Evolutionary conservation across 306 rosid genomes (phyloP).

Genomic region (Lathyrus oleraceus): DNA sequence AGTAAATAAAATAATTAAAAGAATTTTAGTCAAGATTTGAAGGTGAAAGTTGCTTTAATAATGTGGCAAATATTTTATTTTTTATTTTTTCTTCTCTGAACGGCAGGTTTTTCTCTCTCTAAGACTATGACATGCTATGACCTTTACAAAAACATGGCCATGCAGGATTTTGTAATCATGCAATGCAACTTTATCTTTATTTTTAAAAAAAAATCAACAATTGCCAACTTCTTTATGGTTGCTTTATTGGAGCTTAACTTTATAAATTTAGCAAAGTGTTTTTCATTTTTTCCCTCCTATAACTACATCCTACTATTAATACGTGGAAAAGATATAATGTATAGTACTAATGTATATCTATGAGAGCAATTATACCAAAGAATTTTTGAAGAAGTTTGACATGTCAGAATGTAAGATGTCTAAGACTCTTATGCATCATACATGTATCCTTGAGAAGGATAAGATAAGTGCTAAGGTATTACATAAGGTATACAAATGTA

Average conservation of each 20-base stretch:
- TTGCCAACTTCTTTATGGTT: not conserved
- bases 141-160: not conserved
- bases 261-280: not conserved
- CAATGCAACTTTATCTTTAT: not conserved
- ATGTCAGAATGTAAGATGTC: too few species aligned
- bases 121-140: constrained; percentile 1
- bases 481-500: too few species aligned
- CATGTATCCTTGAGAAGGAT: too few species aligned
- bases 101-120: constrained; percentile 32
- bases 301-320: not conserved
- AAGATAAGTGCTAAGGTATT: too few species aligned
- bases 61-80: not conserved
- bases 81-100: not conserved
- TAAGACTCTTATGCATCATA: too few species aligned
- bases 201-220: not conserved
- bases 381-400: too few species aligned
- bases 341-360: too few species aligned
- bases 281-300: not conserved
- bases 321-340: not conserved
- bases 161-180: not conserved
- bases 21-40: too few species aligned
- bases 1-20: too few species aligned
- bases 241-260: not conserved
- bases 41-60: too few species aligned
- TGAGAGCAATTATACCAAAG: too few species aligned